Evolutionary conservation across 192 early-diverging fungal species (phyloP).

Genomic region (Geosiphon pyriformis): DNA sequence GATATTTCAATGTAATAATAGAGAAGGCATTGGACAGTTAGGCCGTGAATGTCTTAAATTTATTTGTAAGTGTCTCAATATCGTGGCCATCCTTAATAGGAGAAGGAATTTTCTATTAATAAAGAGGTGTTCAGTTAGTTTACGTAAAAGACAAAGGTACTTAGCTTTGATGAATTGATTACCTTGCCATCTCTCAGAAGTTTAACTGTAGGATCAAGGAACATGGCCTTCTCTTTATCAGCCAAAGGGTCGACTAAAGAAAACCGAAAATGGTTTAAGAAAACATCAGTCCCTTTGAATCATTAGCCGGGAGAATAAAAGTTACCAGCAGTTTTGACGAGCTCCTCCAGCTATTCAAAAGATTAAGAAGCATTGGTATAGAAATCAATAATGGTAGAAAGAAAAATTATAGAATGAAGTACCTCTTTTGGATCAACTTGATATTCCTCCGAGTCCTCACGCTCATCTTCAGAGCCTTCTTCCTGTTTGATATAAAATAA

Average conservation of each 20-base stretch:
- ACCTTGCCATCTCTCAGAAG: background rate
- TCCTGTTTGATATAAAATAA: background rate
- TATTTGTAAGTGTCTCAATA: too few relatives aligned
- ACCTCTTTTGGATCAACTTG: background rate
- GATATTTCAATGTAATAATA: too few relatives aligned
- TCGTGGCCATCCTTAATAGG: background rate
- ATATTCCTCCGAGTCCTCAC: background rate
- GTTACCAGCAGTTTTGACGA: background rate
- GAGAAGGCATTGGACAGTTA: too few relatives aligned
- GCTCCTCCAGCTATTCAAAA: background rate
- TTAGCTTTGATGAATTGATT: background rate
- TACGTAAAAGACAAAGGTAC: background rate
- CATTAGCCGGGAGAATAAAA: background rate
- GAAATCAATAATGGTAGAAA: background rate
- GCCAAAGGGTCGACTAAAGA: background rate
- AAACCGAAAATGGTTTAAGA: background rate
- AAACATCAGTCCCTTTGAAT: background rate
- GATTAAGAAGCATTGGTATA: too few relatives aligned
- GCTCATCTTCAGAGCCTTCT: background rate
- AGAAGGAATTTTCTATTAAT: background rate
- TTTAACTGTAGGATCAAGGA: background rate
- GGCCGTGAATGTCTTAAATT: too few relatives aligned
- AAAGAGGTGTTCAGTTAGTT: background rate
- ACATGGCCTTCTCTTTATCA: background rate
- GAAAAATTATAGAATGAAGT: background rate